Evolutionary conservation across 805 yeast species (phyloP).

Genomic region (Zygosaccharomyces kombuchaensis): DNA sequence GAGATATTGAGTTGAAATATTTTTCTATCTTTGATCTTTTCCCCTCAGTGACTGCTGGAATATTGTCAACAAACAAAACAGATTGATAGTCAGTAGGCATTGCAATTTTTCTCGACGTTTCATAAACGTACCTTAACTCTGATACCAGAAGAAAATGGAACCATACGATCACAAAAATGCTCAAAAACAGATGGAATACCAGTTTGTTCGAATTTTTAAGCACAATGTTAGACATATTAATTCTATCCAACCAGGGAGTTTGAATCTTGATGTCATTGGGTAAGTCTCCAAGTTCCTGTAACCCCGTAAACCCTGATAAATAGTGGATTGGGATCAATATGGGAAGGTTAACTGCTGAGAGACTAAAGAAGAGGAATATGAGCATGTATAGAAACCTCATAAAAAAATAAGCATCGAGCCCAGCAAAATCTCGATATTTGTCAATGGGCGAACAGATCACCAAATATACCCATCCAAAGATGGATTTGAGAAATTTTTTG

Average conservation of each 20-base stretch:
- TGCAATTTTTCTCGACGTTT: constrained; percentile 43
- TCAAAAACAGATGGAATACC: constrained; percentile 59
- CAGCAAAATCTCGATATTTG: constrained; percentile 40
- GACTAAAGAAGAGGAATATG: constrained; percentile 45
- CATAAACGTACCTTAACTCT: constrained; percentile 45
- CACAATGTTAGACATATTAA: constrained; percentile 70
- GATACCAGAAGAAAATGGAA: constrained; percentile 52
- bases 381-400: constrained; percentile 55
- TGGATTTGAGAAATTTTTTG: constrained; percentile 18
- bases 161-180: constrained; percentile 49
- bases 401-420: constrained; percentile 74
- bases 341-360: constrained; percentile 54
- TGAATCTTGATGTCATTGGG: constrained; percentile 3
- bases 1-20: constrained; percentile 36
- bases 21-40: constrained; percentile 19
- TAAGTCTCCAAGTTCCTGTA: neutral
- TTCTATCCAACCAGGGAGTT: constrained; percentile 44
- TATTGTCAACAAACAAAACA: constrained; percentile 42
- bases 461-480: constrained; percentile 53
- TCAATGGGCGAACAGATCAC: constrained; percentile 40
- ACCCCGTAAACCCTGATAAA: constrained; percentile 27
- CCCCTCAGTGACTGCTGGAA: constrained; percentile 35
- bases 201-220: constrained; percentile 45
- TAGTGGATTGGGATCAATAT: constrained; percentile 62
- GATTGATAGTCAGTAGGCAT: constrained; percentile 30